Conservation (phyloP, 352 stramenopile species). For the Thalassiosira pacifica region DNA sequence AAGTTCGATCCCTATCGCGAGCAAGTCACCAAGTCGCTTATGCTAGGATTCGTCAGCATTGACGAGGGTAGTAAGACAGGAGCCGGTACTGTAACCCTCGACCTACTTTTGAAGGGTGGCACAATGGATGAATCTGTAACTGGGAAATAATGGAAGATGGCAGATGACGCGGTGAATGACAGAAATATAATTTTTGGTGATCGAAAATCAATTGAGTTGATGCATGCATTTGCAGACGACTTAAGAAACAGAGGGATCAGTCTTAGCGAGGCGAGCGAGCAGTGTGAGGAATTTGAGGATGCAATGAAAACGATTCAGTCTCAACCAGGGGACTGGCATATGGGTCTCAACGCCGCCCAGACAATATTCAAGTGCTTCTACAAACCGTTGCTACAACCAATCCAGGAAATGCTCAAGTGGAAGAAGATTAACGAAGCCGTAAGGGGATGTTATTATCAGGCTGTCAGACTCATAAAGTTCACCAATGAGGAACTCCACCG, state of each 20-base stretch:
- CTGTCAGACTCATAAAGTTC: neutral
- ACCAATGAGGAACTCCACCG: conserved; percentile 1
- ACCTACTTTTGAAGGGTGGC: conserved; percentile 23
- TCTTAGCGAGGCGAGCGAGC: neutral
- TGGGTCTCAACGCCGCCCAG: neutral
- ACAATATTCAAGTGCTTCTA: neutral
- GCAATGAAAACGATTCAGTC: too few species aligned
- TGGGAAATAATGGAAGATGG: conserved; percentile 1
- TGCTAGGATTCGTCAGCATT: conserved; percentile 11
- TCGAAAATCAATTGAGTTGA: neutral
- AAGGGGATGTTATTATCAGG: conserved; percentile 5
- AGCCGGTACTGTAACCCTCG: neutral
- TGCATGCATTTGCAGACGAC: neutral
- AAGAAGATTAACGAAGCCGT: neutral
- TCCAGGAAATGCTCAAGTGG: neutral
- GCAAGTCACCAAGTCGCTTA: neutral
- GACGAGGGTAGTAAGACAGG: conserved; percentile 1
- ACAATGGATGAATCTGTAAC: conserved; percentile 3
- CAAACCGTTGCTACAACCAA: neutral
- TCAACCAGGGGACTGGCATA: neutral
- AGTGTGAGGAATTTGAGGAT: too few species aligned
- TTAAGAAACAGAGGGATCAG: neutral
- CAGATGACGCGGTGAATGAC: neutral
- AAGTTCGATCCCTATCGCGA: neutral
- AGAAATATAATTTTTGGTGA: neutral